These are phyloP conservation scores for Xylaria cubensis DNA, from an alignment of 495 filamentous ascomycete genomes.

Conservation along the genomic window DNA sequence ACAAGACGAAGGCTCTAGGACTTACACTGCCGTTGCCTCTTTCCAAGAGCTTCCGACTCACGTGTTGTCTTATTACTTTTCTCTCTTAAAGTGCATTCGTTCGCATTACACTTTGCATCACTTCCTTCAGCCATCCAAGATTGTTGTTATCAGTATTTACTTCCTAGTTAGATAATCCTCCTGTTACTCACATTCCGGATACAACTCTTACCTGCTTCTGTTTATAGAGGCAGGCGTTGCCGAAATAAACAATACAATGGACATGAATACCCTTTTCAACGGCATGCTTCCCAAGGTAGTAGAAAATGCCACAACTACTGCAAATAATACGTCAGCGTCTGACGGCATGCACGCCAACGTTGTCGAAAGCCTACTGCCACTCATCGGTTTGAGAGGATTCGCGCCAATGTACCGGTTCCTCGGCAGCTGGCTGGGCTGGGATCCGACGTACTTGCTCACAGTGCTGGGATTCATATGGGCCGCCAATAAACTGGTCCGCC, in stretches of 20 bases:
- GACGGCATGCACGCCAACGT: conserved; percentile 27
- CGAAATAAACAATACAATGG: conserved; percentile 8
- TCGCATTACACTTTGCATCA: not conserved
- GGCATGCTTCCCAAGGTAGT: conserved; percentile 18
- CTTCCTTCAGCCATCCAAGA: not conserved
- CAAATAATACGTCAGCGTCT: conserved; percentile 4
- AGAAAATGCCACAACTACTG: conserved; percentile 13
- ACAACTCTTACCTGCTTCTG: not conserved
- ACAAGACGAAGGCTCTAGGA: not conserved
- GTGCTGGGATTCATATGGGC: conserved; percentile 48
- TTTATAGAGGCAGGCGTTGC: not conserved
- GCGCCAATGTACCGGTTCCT: conserved; percentile 35
- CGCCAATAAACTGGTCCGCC: conserved; percentile 41
- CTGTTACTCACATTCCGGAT: not conserved
- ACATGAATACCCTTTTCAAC: conserved; percentile 12
- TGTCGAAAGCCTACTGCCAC: conserved; percentile 39
- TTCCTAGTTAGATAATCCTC: not conserved
- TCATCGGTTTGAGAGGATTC: conserved; percentile 33
- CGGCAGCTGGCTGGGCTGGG: conserved; percentile 45
- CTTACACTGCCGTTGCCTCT: not conserved
- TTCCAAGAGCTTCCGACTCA: not conserved
- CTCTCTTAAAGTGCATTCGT: not conserved
- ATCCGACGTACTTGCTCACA: conserved; percentile 47
- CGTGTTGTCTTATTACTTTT: not conserved
- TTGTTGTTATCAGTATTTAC: not conserved